Percentiles rank a stretch among this genome's conserved stretches.
Evolutionary conservation across 768 basidiomycete species (phyloP).

Genomic region (Jaapia argillacea): DNA sequence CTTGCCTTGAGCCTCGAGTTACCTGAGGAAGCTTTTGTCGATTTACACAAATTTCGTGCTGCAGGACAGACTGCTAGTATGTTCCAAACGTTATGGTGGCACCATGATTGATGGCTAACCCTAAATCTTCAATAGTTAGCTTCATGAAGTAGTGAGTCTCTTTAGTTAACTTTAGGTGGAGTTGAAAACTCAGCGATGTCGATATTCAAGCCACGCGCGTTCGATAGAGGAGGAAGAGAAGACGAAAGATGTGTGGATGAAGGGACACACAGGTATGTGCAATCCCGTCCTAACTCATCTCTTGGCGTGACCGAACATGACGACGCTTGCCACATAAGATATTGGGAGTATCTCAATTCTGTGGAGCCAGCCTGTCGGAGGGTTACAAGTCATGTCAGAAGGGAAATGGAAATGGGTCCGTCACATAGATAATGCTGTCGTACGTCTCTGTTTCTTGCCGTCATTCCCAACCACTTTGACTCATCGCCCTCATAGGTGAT

Average conservation of each 20-base stretch:
- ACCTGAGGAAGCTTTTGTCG: conserved; percentile 33
- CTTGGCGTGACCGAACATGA: too few species aligned
- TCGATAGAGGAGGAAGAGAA: not conserved
- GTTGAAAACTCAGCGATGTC: too few species aligned
- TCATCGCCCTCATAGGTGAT: conserved; percentile 34
- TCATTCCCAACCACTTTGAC: too few species aligned
- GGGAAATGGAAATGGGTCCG: conserved; percentile 2
- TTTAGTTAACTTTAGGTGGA: too few species aligned
- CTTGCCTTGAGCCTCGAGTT: conserved; percentile 35
- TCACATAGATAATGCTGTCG: not conserved
- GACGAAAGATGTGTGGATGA: not conserved
- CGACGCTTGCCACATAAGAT: conserved; percentile 3
- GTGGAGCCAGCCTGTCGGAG: conserved; percentile 11
- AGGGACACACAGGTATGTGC: not conserved
- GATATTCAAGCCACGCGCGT: not conserved
- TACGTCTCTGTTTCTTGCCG: not conserved
- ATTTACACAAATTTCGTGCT: conserved; percentile 27
- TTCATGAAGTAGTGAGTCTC: conserved; percentile 38
- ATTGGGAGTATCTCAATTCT: conserved; percentile 9
- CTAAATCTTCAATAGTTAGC: conserved; percentile 18
- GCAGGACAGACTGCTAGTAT: conserved; percentile 27
- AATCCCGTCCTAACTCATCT: not conserved
- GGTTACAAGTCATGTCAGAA: conserved; percentile 9
- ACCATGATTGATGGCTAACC: not conserved
- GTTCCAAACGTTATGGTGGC: not conserved